Percentiles rank a stretch among this genome's conserved stretches.
Evolutionary conservation across 2,329 filamentous ascomycete species (phyloP).

Genomic region (Aspergillus candidus): DNA sequence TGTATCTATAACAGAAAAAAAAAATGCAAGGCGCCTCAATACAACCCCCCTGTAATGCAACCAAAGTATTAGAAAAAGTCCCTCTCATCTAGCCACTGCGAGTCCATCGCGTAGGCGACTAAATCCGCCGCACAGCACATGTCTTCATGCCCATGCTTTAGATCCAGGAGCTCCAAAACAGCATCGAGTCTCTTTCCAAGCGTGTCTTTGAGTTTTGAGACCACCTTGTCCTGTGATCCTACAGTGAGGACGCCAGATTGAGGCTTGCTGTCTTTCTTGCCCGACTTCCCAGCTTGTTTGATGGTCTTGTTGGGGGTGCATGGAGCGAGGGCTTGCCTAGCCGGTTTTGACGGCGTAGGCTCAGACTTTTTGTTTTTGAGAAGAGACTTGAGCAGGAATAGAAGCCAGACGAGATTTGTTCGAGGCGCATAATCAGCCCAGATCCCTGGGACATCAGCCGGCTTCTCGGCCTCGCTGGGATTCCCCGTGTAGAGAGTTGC

Average conservation of each 20-base stretch:
- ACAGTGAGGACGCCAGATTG: constrained; percentile 7
- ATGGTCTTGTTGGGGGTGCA: constrained; percentile 28
- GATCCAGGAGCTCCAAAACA: constrained; percentile 32
- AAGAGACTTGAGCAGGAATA: constrained; percentile 55
- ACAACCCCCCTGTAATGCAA: too few species aligned
- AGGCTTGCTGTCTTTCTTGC: constrained; percentile 4
- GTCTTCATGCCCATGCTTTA: constrained; percentile 34
- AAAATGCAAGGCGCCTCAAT: neutral
- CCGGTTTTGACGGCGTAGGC: constrained; percentile 5
- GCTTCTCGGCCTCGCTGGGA: constrained; percentile 35
- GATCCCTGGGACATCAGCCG: constrained; percentile 30
- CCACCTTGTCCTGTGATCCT: constrained; percentile 14
- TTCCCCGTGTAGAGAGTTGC: constrained; percentile 39
- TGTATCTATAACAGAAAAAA: neutral
- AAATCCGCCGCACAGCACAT: constrained; percentile 40
- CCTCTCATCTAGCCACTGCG: constrained; percentile 34
- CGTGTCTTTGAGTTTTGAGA: constrained; percentile 22
- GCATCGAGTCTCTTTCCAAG: constrained; percentile 28
- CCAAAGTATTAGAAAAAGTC: constrained; percentile 30
- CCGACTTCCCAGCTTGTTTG: constrained; percentile 6
- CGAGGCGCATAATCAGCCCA: constrained; percentile 54
- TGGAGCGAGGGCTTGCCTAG: constrained; percentile 26
- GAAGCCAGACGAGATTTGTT: constrained; percentile 60
- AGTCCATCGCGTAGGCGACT: constrained; percentile 40
- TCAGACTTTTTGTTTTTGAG: constrained; percentile 35